These are phyloP conservation scores for Diaporthe citriasiana DNA, from an alignment of 2,329 filamentous ascomycete species.

Conservation along the genomic window DNA sequence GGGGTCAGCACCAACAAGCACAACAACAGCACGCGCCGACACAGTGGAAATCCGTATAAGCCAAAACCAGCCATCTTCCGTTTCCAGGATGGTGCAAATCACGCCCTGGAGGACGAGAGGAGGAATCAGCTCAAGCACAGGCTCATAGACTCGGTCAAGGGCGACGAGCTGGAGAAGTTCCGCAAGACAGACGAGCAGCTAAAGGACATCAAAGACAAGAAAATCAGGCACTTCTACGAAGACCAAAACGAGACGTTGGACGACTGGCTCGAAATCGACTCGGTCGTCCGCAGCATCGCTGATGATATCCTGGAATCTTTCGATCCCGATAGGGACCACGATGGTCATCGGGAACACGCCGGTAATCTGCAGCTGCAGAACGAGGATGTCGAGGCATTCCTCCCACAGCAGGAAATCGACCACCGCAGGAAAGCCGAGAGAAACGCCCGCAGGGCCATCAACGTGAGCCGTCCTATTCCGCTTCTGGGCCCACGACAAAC, in stretches of 20 bases:
- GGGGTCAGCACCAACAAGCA: not conserved
- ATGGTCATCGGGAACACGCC: slow-evolving; percentile 66
- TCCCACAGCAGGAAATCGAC: slow-evolving; percentile 68
- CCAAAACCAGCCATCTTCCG: slow-evolving; percentile 44
- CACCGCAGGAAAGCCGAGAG: slow-evolving; percentile 60
- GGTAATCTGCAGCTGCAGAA: slow-evolving; percentile 63
- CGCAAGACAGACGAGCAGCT: slow-evolving; percentile 65
- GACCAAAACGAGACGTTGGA: slow-evolving; percentile 67
- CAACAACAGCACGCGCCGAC: not conserved
- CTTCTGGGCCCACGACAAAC: not conserved
- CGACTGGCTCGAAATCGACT: slow-evolving; percentile 66
- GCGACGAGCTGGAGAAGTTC: slow-evolving; percentile 61
- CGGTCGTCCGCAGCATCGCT: slow-evolving; percentile 64
- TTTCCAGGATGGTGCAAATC: slow-evolving; percentile 63
- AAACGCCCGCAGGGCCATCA: slow-evolving; percentile 65
- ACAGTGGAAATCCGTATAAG: slow-evolving; percentile 27
- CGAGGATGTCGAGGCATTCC: slow-evolving; percentile 66
- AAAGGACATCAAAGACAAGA: slow-evolving; percentile 66
- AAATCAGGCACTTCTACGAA: slow-evolving; percentile 67
- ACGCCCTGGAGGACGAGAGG: slow-evolving; percentile 59
- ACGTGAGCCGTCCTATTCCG: slow-evolving; percentile 21
- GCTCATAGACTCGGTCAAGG: slow-evolving; percentile 61
- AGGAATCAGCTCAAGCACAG: slow-evolving; percentile 63
- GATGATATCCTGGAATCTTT: slow-evolving; percentile 73
- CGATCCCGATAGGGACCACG: slow-evolving; percentile 69